Percentiles rank a stretch among this genome's conserved stretches.
These are phyloP conservation scores for Alternaria arbusti DNA, from an alignment of 2,329 filamentous ascomycete genomes.

Conservation along the genomic window DNA sequence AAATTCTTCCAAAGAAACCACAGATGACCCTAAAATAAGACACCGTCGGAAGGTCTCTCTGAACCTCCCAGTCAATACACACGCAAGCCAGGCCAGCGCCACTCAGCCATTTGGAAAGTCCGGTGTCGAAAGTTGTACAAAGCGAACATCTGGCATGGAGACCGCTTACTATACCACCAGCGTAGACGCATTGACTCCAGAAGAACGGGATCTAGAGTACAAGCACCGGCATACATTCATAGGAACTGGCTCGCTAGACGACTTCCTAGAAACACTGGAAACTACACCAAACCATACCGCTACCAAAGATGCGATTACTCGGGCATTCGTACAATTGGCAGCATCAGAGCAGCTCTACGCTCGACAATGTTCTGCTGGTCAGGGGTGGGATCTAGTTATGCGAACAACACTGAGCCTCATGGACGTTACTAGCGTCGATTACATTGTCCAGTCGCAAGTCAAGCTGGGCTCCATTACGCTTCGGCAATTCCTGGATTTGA, in stretches of 20 bases:
- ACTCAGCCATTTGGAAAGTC: not conserved
- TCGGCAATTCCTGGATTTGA: conserved; percentile 25
- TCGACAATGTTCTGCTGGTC: conserved; percentile 22
- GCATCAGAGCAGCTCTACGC: conserved; percentile 31
- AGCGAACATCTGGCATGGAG: not conserved
- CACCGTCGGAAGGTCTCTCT: conserved; percentile 21
- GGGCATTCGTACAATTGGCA: conserved; percentile 28
- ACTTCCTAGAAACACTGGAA: conserved; percentile 32
- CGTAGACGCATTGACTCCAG: not conserved
- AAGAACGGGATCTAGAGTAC: conserved; percentile 35
- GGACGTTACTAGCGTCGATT: conserved; percentile 23
- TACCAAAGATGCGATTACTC: conserved; percentile 16
- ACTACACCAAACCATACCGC: conserved; percentile 12
- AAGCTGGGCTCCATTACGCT: conserved; percentile 35
- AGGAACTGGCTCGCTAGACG: conserved; percentile 36
- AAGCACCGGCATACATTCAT: conserved; percentile 41
- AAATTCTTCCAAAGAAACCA: not conserved
- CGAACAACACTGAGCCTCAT: conserved; percentile 20
- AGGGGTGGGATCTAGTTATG: conserved; percentile 34
- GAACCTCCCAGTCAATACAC: conserved; percentile 16
- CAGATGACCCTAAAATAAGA: not conserved
- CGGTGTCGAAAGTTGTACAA: not conserved
- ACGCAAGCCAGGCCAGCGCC: not conserved
- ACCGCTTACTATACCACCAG: not conserved
- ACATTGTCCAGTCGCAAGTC: conserved; percentile 25